Evolutionary conservation across 1,284 basidiomycete species (phyloP), one percentile per base, ranked within the genome.

Genomic region (Austropuccinia psidii): DNA sequence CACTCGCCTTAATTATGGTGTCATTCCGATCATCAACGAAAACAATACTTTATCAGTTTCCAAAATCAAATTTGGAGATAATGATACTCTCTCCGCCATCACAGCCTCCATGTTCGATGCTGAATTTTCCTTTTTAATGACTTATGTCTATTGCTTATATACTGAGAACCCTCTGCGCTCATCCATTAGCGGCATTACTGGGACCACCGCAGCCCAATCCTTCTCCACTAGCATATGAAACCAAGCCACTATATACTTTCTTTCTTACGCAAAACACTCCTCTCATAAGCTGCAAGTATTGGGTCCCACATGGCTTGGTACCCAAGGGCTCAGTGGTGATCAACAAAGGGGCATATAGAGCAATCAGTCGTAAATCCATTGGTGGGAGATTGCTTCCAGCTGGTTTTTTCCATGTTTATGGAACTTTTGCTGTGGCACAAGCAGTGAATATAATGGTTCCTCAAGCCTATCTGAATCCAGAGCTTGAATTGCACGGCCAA

Each of bases 51-150:
- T 97, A 7, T 61, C 68, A 4, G 57, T 72, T 17, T 78, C 77
- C 1, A 96, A 99, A 88, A 96, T 98, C 77, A 95, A 95, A 89
- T 99, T 98, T 79, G 95, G 96, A 64, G 96, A 98, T 83, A 98
- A 98, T 80, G 96, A 99, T 80, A 98, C 95, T 0, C 84, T 99
- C 21, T 97, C 93, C 33, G 95, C 95, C 24, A 94, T 98, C 77
- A 93, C 95, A 0, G 90, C 93, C 0, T 91, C 91, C 4, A 94
- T 99, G 88, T 89, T 98, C 29, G 92, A 97, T 77, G 95, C 95
- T 17, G 94, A 98, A 81, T 98, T 93, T 80, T 86, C 98, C 13
- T 97, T 98, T 82, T 85, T 98, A 7, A 85, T 98, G 62, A 99
- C 96, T 1, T 95, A 99, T 78, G 96, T 99, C 6, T 93, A 98